Conservation (phyloP, 352 stramenopile genomes). For the Pythium rhizo-oryzae region DNA sequence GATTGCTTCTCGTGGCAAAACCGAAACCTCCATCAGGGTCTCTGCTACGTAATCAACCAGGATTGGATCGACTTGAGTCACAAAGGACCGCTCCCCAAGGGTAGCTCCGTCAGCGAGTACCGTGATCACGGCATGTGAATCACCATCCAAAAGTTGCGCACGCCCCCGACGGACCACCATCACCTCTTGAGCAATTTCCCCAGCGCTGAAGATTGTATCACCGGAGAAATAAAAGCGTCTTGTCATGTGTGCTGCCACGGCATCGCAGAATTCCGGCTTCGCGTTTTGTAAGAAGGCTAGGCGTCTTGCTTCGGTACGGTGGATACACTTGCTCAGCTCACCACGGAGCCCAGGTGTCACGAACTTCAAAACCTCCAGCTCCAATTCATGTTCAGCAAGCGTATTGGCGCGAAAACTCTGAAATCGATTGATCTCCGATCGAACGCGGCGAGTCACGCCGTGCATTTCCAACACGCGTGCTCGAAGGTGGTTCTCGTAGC, state of each 20-base stretch:
- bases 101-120: slow-evolving; percentile 19
- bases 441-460: slow-evolving; percentile 19
- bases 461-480: slow-evolving; percentile 28
- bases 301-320: slow-evolving; percentile 5
- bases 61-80: slow-evolving; percentile 16
- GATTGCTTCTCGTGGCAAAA: slow-evolving; percentile 16
- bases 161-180: slow-evolving; percentile 34
- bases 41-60: slow-evolving; percentile 25
- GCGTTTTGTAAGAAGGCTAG: slow-evolving; percentile 18
- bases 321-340: slow-evolving; percentile 23
- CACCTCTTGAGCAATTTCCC: slow-evolving; percentile 17
- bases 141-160: slow-evolving; percentile 20
- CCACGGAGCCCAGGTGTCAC: slow-evolving; percentile 26
- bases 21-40: slow-evolving; percentile 24
- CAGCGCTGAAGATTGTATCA: slow-evolving; percentile 28
- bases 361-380: slow-evolving; percentile 21
- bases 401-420: slow-evolving; percentile 27
- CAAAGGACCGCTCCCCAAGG: slow-evolving; percentile 23
- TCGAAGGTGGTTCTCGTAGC: slow-evolving; percentile 29
- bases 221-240: slow-evolving; percentile 27
- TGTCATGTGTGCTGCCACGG: slow-evolving; percentile 23
- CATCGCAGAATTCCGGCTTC: slow-evolving; percentile 14
- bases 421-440: slow-evolving; percentile 31
- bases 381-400: slow-evolving; percentile 20
- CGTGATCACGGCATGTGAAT: slow-evolving; percentile 11